Percentiles rank a stretch among this genome's conserved stretches.
Evolutionary conservation across 805 yeast species (phyloP).

Genomic region (Saccharomycopsis guyanensis): DNA sequence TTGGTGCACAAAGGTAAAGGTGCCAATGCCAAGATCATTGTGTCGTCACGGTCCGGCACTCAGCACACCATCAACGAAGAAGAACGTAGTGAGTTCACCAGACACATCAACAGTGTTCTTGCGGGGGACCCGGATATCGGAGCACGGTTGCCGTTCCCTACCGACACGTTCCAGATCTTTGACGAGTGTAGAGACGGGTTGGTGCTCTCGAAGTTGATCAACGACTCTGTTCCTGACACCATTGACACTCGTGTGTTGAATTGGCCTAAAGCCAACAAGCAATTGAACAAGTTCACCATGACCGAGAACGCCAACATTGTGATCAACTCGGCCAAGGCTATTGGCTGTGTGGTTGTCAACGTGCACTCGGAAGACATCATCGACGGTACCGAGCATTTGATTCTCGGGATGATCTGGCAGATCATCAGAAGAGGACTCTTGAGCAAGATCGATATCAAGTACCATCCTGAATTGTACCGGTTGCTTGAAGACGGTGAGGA

Average conservation of each 20-base stretch:
- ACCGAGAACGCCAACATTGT: conserved; percentile 96
- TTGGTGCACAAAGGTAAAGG: conserved; percentile 46
- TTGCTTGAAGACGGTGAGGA: conserved; percentile 95
- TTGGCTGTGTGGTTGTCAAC: conserved; percentile 96
- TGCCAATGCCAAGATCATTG: conserved; percentile 67
- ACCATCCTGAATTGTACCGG: conserved; percentile 94
- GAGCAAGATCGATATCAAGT: conserved; percentile 89
- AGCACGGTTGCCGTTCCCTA: conserved; percentile 78
- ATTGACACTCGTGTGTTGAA: conserved; percentile 96
- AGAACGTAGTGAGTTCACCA: conserved; percentile 91
- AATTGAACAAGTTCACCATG: conserved; percentile 89
- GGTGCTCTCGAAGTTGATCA: conserved; percentile 84
- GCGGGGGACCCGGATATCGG: conserved; percentile 87
- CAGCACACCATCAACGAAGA: conserved; percentile 96
- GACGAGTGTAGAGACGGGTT: conserved; percentile 96
- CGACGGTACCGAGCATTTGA: conserved; percentile 89
- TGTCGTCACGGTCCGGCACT: conserved; percentile 79
- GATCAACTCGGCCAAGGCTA: conserved; percentile 96
- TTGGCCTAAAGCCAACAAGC: conserved; percentile 72
- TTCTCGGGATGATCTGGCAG: conserved; percentile 93
- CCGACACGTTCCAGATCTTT: conserved; percentile 89
- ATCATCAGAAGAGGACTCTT: conserved; percentile 93
- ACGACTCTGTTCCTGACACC: conserved; percentile 97
- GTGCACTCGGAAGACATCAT: conserved; percentile 94
- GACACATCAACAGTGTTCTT: conserved; percentile 88